These are phyloP conservation scores for Clonostachys rosea DNA, from an alignment of 2,329 filamentous ascomycete species.

Conservation along the genomic window DNA sequence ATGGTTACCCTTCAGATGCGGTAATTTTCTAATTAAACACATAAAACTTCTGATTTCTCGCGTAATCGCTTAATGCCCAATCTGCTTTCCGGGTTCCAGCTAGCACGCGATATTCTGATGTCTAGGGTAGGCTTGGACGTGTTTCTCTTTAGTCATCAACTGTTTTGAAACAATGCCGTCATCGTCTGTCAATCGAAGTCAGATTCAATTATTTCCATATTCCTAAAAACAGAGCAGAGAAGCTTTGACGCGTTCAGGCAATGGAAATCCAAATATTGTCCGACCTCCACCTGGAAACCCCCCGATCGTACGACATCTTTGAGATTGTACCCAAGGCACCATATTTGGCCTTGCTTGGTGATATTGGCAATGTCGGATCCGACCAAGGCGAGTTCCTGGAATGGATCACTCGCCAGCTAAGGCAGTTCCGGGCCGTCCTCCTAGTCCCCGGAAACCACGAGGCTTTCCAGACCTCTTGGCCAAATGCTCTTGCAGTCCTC, in stretches of 20 bases:
- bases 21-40: no score
- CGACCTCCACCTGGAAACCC: conserved; percentile 51
- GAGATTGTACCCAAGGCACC: conserved; percentile 39
- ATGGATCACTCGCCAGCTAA: conserved; percentile 44
- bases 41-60: no score
- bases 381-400: conserved; percentile 33
- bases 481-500: conserved; percentile 17
- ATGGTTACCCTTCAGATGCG: no score
- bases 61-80: no score
- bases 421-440: conserved; percentile 41
- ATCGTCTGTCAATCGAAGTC: no score
- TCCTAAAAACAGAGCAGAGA: no score
- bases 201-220: no score
- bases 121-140: no score
- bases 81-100: no score
- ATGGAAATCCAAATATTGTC: conserved; percentile 44
- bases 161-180: no score
- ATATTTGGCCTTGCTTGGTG: conserved; percentile 50
- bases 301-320: conserved; percentile 43
- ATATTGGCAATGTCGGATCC: conserved; percentile 40
- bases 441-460: conserved; percentile 55
- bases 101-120: no score
- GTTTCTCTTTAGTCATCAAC: no score
- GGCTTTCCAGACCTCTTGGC: conserved; percentile 37
- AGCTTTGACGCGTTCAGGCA: not conserved